Base-by-base conservation (phyloP, 257 asterid species). In the Scutellaria baicalensis region DNA sequence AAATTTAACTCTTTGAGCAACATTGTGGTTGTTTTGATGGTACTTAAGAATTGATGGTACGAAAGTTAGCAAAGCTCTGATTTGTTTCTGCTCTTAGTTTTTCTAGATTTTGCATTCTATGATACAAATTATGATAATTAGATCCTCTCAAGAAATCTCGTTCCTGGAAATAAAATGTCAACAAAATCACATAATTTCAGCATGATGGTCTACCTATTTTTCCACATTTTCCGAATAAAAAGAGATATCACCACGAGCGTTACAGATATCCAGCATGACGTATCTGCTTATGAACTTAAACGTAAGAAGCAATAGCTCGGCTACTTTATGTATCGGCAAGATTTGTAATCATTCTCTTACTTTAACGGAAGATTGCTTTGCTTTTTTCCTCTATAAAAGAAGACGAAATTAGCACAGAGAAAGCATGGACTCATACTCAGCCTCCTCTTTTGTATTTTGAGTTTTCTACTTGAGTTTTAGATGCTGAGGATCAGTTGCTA, bases 261-360 rank as follows among this genome's bases (percentile, higher is more conserved):
- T 73, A 45, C 40, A 35, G 2, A 17, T 70, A 35, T 9, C 48
- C 47, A 18, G 1, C 62, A 49, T 59, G 42, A 48, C 57, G 68
- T 59, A 40, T 40, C 33, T 14, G 60, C 67, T 58, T 48, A 45
- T 75, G 35, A 56, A 69, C 57, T 68, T 47, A 51, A 31, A 73
- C 48, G 56, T 36, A 18, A 12, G 48, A 54, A 62, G 56, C 59
- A 57, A 42, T 66, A 72, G 45, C 57, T 71, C 69, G 49, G 7
- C 58, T 2, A 59, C 74, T 65, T 76, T 65, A 51, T 64, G 8
- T 10, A 54, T 56, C 69, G 69, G 78, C 76, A 68, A 64, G 27
- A 68, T 78, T 69, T 69, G 76, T 69, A 57, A 57, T 51, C 27
- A 1, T 69, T 43, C 69, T 54, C 61, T 9, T 56, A 20, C 64